Percentiles rank a stretch among this genome's conserved stretches.
Conservation (phyloP, 192 early-diverging fungal species). For the Pilobolus umbonatus region DNA sequence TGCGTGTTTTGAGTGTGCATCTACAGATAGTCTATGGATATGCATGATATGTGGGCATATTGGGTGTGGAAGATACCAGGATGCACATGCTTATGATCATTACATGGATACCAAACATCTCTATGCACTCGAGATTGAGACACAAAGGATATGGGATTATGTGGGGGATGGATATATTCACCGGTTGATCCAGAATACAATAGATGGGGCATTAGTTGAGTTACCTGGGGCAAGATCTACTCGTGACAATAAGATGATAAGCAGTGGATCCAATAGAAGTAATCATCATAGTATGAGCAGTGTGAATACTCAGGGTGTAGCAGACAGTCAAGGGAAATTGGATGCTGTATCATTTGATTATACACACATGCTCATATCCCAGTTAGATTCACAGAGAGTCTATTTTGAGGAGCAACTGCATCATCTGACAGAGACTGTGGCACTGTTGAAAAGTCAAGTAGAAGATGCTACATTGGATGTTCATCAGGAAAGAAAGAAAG, state of each 20-base stretch:
- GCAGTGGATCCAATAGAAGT: background rate
- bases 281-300: background rate
- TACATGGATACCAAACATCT: constrained; percentile 79
- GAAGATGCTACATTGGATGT: background rate
- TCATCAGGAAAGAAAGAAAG: background rate
- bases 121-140: constrained; percentile 90
- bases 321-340: constrained; percentile 55
- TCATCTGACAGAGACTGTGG: constrained; percentile 46
- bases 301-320: background rate
- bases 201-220: constrained; percentile 92
- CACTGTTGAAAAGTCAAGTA: constrained; percentile 34
- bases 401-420: constrained; percentile 76
- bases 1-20: constrained; percentile 70
- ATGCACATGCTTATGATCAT: constrained; percentile 85
- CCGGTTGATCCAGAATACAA: constrained; percentile 84
- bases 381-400: constrained; percentile 82
- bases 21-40: constrained; percentile 85
- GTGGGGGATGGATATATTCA: constrained; percentile 96
- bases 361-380: constrained; percentile 72
- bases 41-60: constrained; percentile 95
- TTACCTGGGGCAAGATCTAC: constrained; percentile 46
- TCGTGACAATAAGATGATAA: background rate
- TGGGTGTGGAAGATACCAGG: constrained; percentile 92
- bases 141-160: constrained; percentile 98
- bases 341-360: constrained; percentile 79